A percentile compares a stretch with the other conserved stretches of the same genome.
phyloP scores from a whole-genome alignment of 2,329 filamentous ascomycete genomes.

The Aspergillus viridinutans region DNA sequence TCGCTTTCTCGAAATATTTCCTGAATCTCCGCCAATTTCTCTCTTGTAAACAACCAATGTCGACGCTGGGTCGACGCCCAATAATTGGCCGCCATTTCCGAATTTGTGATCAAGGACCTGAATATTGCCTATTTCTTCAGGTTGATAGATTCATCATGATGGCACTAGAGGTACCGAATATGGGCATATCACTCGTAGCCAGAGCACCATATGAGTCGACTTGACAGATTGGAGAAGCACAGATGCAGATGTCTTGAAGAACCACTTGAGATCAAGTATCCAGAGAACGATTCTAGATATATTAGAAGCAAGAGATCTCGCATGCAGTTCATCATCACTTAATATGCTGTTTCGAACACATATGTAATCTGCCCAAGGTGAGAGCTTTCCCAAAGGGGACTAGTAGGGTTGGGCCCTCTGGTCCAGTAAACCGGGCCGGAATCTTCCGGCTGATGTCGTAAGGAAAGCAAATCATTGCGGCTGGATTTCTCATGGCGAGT shows the following conservation, averaged over 20 bases:
- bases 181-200: neutral
- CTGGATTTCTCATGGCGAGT: conserved; percentile 30
- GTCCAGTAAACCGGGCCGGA: conserved; percentile 25
- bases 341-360: neutral
- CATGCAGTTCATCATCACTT: neutral
- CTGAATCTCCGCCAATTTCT: conserved; percentile 71
- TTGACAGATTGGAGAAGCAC: neutral
- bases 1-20: conserved; percentile 74
- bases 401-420: conserved; percentile 29
- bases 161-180: neutral
- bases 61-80: conserved; percentile 91
- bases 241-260: neutral
- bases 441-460: conserved; percentile 26
- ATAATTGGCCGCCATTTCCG: conserved; percentile 83
- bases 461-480: conserved; percentile 32
- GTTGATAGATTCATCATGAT: conserved; percentile 8
- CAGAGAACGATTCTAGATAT: neutral
- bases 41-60: conserved; percentile 85
- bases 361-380: neutral
- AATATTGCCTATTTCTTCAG: neutral
- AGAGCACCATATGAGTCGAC: neutral
- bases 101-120: conserved; percentile 1
- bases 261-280: neutral
- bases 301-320: neutral
- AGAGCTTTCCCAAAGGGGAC: conserved; percentile 21